These are phyloP conservation scores for Zygosaccharomyces bisporus DNA, from an alignment of 805 yeast species.

Conservation along the genomic window DNA sequence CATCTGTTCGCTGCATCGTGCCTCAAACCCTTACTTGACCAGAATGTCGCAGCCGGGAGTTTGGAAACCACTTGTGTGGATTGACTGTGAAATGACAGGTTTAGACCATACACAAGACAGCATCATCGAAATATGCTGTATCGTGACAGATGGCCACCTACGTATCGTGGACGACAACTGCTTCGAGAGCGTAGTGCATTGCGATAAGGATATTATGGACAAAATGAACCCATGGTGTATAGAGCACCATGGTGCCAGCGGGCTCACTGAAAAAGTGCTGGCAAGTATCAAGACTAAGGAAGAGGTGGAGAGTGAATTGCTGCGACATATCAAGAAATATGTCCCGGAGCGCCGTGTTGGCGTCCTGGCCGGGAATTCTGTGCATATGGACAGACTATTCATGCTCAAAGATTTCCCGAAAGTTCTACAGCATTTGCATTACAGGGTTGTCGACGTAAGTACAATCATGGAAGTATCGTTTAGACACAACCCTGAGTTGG, in stretches of 20 bases:
- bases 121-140: conserved; percentile 88
- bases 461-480: conserved; percentile 73
- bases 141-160: conserved; percentile 80
- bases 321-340: conserved; percentile 54
- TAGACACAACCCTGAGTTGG: conserved; percentile 68
- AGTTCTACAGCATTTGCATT: conserved; percentile 57
- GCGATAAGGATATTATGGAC: conserved; percentile 56
- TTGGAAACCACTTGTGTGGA: conserved; percentile 69
- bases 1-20: background rate
- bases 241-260: conserved; percentile 72
- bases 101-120: conserved; percentile 72
- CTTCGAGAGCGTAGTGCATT: conserved; percentile 78
- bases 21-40: conserved; percentile 5
- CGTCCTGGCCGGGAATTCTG: conserved; percentile 83
- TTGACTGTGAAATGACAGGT: conserved; percentile 99
- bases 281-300: conserved; percentile 49
- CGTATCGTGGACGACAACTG: conserved; percentile 57
- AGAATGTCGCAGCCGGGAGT: conserved; percentile 4
- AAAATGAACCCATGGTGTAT: conserved; percentile 87
- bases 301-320: conserved; percentile 63
- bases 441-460: conserved; percentile 89
- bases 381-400: conserved; percentile 87
- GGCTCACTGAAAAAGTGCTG: conserved; percentile 70
- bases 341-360: conserved; percentile 55
- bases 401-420: conserved; percentile 80